These are phyloP conservation scores for Bombardia bombarda DNA, from an alignment of 495 filamentous ascomycete species.

Conservation along the genomic window DNA sequence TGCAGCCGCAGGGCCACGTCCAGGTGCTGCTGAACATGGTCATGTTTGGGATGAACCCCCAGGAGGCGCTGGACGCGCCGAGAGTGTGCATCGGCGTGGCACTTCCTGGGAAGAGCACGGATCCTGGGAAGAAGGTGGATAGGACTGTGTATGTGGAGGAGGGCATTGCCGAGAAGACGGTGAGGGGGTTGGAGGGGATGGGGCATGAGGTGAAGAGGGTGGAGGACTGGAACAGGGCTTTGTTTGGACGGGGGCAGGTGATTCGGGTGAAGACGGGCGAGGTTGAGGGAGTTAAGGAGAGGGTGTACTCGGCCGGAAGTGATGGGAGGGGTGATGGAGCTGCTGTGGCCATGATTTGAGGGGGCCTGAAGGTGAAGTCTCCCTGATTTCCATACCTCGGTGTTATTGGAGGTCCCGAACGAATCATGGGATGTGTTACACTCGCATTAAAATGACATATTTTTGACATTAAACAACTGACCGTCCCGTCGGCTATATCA, in stretches of 20 bases:
- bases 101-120: conserved; percentile 32
- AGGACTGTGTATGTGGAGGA: conserved; percentile 59
- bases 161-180: conserved; percentile 55
- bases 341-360: conserved; percentile 43
- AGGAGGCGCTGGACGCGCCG: conserved; percentile 72
- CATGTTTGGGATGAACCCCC: conserved; percentile 66
- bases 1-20: conserved; percentile 87
- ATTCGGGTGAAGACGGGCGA: conserved; percentile 38
- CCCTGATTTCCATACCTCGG: too few species aligned
- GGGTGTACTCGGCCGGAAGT: conserved; percentile 67
- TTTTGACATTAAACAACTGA: too few species aligned
- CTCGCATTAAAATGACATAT: too few species aligned
- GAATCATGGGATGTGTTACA: too few species aligned
- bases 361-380: too few species aligned
- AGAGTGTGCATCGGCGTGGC: conserved; percentile 62
- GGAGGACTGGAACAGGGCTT: conserved; percentile 49
- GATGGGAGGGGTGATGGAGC: conserved; percentile 73
- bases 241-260: conserved; percentile 77
- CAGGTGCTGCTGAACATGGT: conserved; percentile 80
- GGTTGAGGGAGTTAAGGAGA: conserved; percentile 52
- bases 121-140: conserved; percentile 17
- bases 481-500: too few species aligned
- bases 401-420: too few species aligned
- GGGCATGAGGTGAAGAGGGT: conserved; percentile 62
- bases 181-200: conserved; percentile 47